Base-by-base conservation (phyloP, 2,329 filamentous ascomycete genomes). In the Ophiostoma ulmi region DNA sequence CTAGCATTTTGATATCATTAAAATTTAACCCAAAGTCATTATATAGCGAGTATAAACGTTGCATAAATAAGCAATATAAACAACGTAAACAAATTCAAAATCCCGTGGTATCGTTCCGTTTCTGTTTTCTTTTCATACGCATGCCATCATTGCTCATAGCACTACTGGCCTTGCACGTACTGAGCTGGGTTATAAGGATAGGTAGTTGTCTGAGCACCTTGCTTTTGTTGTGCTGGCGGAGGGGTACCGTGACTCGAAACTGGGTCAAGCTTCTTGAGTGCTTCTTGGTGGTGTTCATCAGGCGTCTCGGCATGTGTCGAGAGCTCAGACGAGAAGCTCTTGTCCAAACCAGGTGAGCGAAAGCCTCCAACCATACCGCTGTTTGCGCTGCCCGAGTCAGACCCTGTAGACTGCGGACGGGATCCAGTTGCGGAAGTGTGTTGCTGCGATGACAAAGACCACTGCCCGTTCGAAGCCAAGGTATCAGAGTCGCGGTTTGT, bases 281-380 rank as follows among this genome's bases (percentile, higher is more conserved):
- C 73, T n/a, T 78, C 75, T 38, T 72, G 72, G 8, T 74, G 74
- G 63, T 78, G 73, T 76, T 85, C 84, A 73, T 85, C 84, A 0
- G 72, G 75, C 1, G 81, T 82, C 78, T 86, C 84, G 10, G 75
- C 76, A 72, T 86, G 84, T 2, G 84, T 81, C 3, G 83, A 72
- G 36, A 87, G 72, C 70, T 84, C 84, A 0, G 79, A 78, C 0
- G 82, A 74, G 70, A 81, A 83, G 1, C 76, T 76, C 74, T 81
- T 81, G 68, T 81, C 80, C 0, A 81, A 75, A 1, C 76, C 78
- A 0, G 82, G 82, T 0, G 81, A 83, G 1, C 76, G 74, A 36
- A 78, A 78, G 0, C 79, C 79, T 20, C 11, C 39, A 41, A 52
- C 14, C n/a, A 26, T 22, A 8, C 36, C 31, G 13, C 10, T 39